These are phyloP conservation scores for Amanita molliuscula DNA, from an alignment of 768 basidiomycete genomes.

Conservation along the genomic window DNA sequence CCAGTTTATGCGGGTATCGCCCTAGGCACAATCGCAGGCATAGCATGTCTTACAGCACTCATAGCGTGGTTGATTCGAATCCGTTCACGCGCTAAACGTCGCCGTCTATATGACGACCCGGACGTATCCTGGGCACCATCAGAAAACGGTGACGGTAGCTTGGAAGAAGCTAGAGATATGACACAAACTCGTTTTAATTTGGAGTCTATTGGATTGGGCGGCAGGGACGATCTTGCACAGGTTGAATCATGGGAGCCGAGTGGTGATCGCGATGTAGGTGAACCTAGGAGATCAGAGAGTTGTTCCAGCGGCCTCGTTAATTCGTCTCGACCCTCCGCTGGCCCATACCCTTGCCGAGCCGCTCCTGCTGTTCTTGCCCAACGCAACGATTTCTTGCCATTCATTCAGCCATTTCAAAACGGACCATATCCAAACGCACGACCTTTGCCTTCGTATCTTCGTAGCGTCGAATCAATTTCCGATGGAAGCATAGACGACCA, in stretches of 20 bases:
- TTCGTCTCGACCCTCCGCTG: not conserved
- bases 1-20: constrained; percentile 41
- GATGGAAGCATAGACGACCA: constrained; percentile 15
- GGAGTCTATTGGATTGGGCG: constrained; percentile 15
- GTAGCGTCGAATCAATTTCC: constrained; percentile 12
- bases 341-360: not conserved
- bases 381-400: constrained; percentile 8
- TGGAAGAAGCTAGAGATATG: constrained; percentile 14
- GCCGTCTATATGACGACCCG: constrained; percentile 20
- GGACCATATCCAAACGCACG: constrained; percentile 14
- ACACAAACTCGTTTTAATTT: constrained; percentile 15
- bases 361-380: not conserved
- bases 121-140: constrained; percentile 25
- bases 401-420: constrained; percentile 11
- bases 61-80: constrained; percentile 39
- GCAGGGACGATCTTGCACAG: constrained; percentile 16
- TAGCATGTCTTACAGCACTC: constrained; percentile 36
- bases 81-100: constrained; percentile 23
- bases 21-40: constrained; percentile 34
- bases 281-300: constrained; percentile 24
- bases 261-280: constrained; percentile 32
- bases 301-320: constrained; percentile 12
- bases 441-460: constrained; percentile 20
- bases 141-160: constrained; percentile 13
- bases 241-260: constrained; percentile 24